These are phyloP conservation scores for Cyclotella cryptica DNA, from an alignment of 108 stramenopile genomes.

Conservation along the genomic window DNA sequence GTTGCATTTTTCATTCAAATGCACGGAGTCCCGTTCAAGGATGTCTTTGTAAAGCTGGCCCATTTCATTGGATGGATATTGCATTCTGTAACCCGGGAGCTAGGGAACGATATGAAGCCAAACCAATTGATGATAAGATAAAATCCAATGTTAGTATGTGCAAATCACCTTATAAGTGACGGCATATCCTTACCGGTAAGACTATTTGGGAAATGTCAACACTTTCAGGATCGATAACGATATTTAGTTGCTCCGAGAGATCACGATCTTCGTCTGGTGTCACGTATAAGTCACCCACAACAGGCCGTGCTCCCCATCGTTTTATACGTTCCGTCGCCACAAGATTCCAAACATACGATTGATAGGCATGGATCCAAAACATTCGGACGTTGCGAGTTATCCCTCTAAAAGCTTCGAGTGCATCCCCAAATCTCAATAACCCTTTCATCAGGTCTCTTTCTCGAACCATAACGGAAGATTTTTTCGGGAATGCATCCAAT, in stretches of 20 bases:
- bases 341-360: conserved; percentile 39
- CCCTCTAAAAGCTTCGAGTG: conserved; percentile 71
- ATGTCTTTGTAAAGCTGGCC: conserved; percentile 62
- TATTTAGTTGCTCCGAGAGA: conserved; percentile 9
- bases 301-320: conserved; percentile 55
- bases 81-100: conserved; percentile 71
- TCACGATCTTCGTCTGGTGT: conserved; percentile 27
- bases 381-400: conserved; percentile 62
- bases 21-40: conserved; percentile 59
- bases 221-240: conserved; percentile 31
- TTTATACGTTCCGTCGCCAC: conserved; percentile 57
- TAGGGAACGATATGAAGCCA: neutral
- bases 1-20: conserved; percentile 56
- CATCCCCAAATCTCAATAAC: conserved; percentile 67
- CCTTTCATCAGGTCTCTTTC: conserved; percentile 78
- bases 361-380: conserved; percentile 81
- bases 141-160: too few relatives aligned
- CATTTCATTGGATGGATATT: conserved; percentile 76
- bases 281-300: conserved; percentile 73
- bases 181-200: conserved; percentile 53
- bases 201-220: conserved; percentile 66
- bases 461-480: conserved; percentile 60
- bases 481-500: conserved; percentile 65
- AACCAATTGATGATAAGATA: too few relatives aligned
- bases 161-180: neutral